Evolutionary conservation across 495 filamentous ascomycete genomes (phyloP).

Genomic region (Pseudoneurospora amorphoporcata): DNA sequence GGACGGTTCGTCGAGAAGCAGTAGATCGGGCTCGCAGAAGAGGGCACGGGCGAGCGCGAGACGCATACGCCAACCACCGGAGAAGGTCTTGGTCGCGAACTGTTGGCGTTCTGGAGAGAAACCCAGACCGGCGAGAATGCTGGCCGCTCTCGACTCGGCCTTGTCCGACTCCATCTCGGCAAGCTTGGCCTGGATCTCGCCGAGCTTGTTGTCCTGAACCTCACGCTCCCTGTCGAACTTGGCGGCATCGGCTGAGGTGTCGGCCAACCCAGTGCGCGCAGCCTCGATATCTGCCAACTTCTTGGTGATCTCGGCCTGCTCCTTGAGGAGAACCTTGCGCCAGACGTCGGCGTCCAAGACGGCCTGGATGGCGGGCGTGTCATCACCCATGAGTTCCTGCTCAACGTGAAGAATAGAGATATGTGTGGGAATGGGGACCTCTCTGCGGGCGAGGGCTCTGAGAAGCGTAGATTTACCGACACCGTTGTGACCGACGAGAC

Average conservation of each 20-base stretch:
- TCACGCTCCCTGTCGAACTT: conserved; percentile 79
- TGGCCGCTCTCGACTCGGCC: conserved; percentile 88
- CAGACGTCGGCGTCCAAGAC: conserved; percentile 97
- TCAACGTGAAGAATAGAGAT: conserved; percentile 99
- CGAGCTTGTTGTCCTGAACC: conserved; percentile 76
- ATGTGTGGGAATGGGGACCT: conserved; percentile 87
- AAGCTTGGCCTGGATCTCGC: conserved; percentile 84
- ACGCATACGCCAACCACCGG: conserved; percentile 99
- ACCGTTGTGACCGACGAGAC: conserved; percentile 98
- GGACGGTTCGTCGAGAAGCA: conserved; percentile 96
- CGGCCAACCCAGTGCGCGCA: conserved; percentile 69
- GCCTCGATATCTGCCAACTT: conserved; percentile 70
- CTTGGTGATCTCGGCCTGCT: conserved; percentile 81
- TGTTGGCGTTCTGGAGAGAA: conserved; percentile 93
- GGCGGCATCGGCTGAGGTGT: conserved; percentile 76
- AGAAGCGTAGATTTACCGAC: conserved; percentile 96
- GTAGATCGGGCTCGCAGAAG: conserved; percentile 95
- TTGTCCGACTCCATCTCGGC: conserved; percentile 99
- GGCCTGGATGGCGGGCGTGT: conserved; percentile 89
- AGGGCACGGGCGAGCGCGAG: conserved; percentile 87
- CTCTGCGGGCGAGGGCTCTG: conserved; percentile 82
- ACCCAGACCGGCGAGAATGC: conserved; percentile 91
- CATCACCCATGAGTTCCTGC: conserved; percentile 95
- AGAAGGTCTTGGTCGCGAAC: conserved; percentile 93
- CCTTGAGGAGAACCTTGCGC: conserved; percentile 87